Evolutionary conservation across 768 basidiomycete genomes (phyloP), one percentile per base, ranked within the genome.

Genomic region (Lactarius psammicola): DNA sequence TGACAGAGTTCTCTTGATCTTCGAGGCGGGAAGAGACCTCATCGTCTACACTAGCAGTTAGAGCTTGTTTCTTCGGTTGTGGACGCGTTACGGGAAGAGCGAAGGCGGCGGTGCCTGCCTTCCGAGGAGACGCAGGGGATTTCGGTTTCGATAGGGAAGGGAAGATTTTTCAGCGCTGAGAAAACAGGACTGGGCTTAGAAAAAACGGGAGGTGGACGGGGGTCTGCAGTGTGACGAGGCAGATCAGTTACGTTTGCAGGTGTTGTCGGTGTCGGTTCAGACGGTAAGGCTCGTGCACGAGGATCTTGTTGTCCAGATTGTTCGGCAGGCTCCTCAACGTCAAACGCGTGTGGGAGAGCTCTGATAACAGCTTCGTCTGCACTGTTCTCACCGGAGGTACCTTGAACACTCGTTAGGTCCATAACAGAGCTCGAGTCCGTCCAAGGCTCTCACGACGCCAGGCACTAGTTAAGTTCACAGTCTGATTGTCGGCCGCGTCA

Each of bases 401-500:
- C 57, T 59, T 54, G 69, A 28, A 71, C 44, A 56, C 44, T 69
- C 17, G 72, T 73, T 53, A 71, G 56, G 49, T 74, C 74, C 74
- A 75, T 75, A 15, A 42, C 30, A 4, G 75, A 72, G 11, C 71
- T 71, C 18, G 69, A 68, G 34, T 73, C 72, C 17, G 67, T 58
- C 70, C 74, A 3, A 76, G 61, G 62, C 76, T 77, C 20, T 65
- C 69, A 26, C 74, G 69, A 26, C 74, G 69, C 66, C 87, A 75
- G 34, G 86, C 78, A 70, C 79, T 80, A 63, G 85, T 91, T 44
- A 90, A 74, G 71, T 92, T 91, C 58, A 92, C 71, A 2, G 90
- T 92, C 60, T 79, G 81, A 67, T 91, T 83, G 58, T 80, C 77
- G 63, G 83, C 84, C 55, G 81, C 82, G 42, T 81, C 83, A 49